Percentiles rank a stretch among this genome's conserved stretches.
Conservation (phyloP, 495 filamentous ascomycete genomes). For the Neurospora tetrasperma region DNA sequence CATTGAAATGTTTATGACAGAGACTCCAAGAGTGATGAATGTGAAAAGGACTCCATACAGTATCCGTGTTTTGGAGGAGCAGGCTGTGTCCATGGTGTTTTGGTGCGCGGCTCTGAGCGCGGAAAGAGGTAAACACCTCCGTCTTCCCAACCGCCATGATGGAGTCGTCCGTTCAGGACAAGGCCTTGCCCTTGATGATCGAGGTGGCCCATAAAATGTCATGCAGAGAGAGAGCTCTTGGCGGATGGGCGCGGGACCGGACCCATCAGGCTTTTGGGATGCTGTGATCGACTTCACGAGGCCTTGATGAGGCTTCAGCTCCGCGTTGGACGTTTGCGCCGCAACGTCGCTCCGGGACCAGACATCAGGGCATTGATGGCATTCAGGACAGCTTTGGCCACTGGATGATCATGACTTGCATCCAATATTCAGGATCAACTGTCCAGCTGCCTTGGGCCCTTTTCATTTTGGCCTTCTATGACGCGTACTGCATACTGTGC, state of each 20-base stretch:
- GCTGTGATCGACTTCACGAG: neutral
- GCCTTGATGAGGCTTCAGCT: neutral
- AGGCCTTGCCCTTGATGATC: neutral
- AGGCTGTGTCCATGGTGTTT: neutral
- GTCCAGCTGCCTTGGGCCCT: neutral
- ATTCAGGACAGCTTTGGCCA: neutral
- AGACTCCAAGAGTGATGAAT: neutral
- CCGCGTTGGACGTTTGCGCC: neutral
- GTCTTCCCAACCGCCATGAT: neutral
- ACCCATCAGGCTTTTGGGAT: neutral
- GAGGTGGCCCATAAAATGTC: neutral
- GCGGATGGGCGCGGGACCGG: neutral
- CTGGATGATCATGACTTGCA: neutral
- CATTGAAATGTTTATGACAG: neutral
- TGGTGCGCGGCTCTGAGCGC: neutral
- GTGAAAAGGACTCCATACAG: neutral
- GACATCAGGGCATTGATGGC: neutral
- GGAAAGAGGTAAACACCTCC: neutral
- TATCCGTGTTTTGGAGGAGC: neutral
- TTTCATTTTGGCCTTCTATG: neutral
- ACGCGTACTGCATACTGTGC: neutral
- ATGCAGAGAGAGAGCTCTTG: neutral
- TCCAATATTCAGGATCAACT: neutral
- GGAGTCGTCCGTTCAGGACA: neutral
- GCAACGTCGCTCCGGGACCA: neutral